These are phyloP conservation scores for Boletellus ananas DNA, from an alignment of 768 basidiomycete species.

Conservation along the genomic window DNA sequence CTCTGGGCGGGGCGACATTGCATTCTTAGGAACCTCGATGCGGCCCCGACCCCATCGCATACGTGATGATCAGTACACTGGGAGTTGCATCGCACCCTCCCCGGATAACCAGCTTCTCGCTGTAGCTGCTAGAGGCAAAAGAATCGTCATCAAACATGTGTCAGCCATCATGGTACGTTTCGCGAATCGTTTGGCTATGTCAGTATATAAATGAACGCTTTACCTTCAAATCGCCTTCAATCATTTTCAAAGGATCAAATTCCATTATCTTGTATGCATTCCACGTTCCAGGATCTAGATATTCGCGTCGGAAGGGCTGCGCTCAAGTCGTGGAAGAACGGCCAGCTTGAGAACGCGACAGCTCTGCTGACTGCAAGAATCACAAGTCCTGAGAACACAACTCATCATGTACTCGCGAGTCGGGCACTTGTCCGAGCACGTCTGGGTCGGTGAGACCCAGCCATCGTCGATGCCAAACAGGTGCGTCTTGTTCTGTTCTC, in stretches of 20 bases:
- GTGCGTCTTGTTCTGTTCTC: not conserved
- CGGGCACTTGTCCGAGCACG: slow-evolving; percentile 8
- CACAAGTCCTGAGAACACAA: too few species aligned
- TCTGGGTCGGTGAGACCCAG: not conserved
- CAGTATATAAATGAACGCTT: too few species aligned
- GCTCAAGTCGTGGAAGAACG: not conserved
- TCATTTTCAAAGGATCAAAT: too few species aligned
- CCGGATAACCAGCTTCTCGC: not conserved
- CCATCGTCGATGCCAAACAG: slow-evolving; percentile 2
- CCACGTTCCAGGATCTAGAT: not conserved
- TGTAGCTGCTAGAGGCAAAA: not conserved
- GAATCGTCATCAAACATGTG: not conserved
- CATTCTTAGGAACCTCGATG: slow-evolving; percentile 1
- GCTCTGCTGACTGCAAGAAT: not conserved
- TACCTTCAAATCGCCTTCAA: too few species aligned
- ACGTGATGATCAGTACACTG: not conserved
- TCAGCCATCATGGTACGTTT: not conserved
- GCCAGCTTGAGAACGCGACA: not conserved
- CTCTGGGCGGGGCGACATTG: not conserved
- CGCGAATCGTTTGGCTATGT: too few species aligned
- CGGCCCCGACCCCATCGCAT: not conserved
- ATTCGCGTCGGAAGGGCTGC: not conserved
- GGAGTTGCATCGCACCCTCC: not conserved
- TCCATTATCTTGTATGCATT: too few species aligned
- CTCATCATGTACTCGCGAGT: not conserved